Evolutionary conservation across 805 yeast genomes (phyloP).

Genomic region (Metschnikowia rubicola): DNA sequence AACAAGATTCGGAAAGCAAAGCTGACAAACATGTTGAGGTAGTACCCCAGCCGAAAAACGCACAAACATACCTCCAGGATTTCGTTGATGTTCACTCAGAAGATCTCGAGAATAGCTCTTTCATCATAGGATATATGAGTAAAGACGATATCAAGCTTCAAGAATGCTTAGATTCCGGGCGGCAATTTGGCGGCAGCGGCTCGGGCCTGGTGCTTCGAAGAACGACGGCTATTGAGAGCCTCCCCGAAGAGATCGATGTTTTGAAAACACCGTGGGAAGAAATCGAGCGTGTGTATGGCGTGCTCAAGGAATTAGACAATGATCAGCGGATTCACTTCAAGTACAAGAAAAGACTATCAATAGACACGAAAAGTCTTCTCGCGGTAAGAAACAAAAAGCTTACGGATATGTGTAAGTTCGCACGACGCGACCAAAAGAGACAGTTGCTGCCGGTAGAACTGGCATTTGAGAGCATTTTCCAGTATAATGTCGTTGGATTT

Average conservation of each 20-base stretch:
- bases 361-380: constrained; percentile 32
- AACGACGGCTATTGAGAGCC: constrained; percentile 24
- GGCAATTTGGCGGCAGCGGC: constrained; percentile 31
- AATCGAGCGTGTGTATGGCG: constrained; percentile 30
- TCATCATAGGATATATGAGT: constrained; percentile 34
- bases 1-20: not conserved
- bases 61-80: constrained; percentile 6
- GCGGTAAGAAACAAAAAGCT: constrained; percentile 30
- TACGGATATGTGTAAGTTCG: constrained; percentile 32
- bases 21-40: constrained; percentile 1
- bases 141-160: constrained; percentile 36
- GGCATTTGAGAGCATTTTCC: constrained; percentile 27
- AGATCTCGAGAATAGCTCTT: constrained; percentile 23
- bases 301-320: constrained; percentile 31
- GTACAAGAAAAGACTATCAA: constrained; percentile 31
- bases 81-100: constrained; percentile 9
- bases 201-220: constrained; percentile 37
- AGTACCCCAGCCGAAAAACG: not conserved
- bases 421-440: constrained; percentile 33
- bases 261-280: constrained; percentile 27
- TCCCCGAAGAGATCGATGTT: constrained; percentile 38
- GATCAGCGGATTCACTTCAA: constrained; percentile 38
- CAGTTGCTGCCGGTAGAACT: constrained; percentile 29
- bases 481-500: constrained; percentile 41
- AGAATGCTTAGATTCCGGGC: constrained; percentile 33